phyloP scores from a whole-genome alignment of 1,284 basidiomycete genomes.

The Rhodotorula mucilaginosa region DNA sequence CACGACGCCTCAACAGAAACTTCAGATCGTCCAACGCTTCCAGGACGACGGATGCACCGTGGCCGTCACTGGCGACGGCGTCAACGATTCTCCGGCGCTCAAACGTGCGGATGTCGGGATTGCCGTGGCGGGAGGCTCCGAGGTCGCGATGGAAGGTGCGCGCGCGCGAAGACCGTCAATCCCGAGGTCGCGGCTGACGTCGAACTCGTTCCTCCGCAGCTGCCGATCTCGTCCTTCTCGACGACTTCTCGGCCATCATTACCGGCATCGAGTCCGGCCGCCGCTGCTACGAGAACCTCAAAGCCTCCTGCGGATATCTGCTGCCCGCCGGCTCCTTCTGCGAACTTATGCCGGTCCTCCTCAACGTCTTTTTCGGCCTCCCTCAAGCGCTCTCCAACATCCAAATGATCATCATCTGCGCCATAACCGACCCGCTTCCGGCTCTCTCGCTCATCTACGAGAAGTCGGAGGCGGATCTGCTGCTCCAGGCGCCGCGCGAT shows the following conservation, averaged over 20 bases:
- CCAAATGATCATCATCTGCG: constrained; percentile 61
- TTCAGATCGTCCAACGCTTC: constrained; percentile 64
- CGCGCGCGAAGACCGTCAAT: background rate
- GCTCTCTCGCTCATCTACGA: constrained; percentile 61
- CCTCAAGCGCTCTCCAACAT: constrained; percentile 58
- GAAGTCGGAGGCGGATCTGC: constrained; percentile 57
- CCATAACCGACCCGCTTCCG: constrained; percentile 58
- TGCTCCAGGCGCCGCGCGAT: constrained; percentile 65
- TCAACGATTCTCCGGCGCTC: constrained; percentile 61
- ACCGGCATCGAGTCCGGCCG: constrained; percentile 54
- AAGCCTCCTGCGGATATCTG: constrained; percentile 51
- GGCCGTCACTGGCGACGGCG: constrained; percentile 48
- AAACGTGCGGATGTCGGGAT: constrained; percentile 55
- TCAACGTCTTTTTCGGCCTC: constrained; percentile 56
- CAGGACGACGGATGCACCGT: constrained; percentile 58
- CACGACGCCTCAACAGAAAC: constrained; percentile 66
- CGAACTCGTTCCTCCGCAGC: constrained; percentile 31
- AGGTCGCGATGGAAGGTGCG: constrained; percentile 49
- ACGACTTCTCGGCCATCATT: constrained; percentile 52
- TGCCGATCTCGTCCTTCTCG: constrained; percentile 50
- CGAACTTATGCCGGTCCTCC: constrained; percentile 66
- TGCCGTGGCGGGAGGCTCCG: constrained; percentile 54
- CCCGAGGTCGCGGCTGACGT: too few species aligned
- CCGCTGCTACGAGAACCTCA: constrained; percentile 64
- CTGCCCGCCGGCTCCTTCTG: constrained; percentile 55